Base-by-base conservation (phyloP, 1,139 yeast genomes). In the Diutina siamensis region DNA sequence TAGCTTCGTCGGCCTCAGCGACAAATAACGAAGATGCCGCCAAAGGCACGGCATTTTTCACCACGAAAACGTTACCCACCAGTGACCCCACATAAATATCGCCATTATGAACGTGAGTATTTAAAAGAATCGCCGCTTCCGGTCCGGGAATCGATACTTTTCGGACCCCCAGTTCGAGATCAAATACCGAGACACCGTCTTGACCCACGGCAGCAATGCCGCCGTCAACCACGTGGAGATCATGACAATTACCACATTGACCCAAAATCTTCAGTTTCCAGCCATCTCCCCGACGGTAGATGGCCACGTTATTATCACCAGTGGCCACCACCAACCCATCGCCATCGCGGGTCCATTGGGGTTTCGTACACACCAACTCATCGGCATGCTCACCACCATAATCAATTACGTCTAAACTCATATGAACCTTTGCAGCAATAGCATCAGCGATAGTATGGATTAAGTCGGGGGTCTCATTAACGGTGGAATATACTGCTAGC, bases 401-500 rank as follows among this genome's bases (percentile, higher is more conserved):
- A 46, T 57, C 75, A 12, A 72, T 57, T 20, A 56, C 57, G 40
- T 68, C 74, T 49, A 63, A 54, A 1, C 74, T 67, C 3, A 65
- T 56, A 48, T 64, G 56, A 12, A 62, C 56, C 48, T 68, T 70
- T 3, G 50, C 45, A 2, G 69, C 64, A 20, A 76, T 57, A 33
- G 64, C 64, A 22, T 66, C 69, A 2, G 64, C 56, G 15, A 83
- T 58, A 1, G 73, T 67, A 44, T 75, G 64, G 12, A 65, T 51
- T 44, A 67, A 54, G 40, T 55, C 59, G 10, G 71, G 71, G 21
- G 53, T 53, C 52, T 70, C 75, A 49, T 68, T 68, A 38, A 62
- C 71, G 32, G 83, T 72, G 0, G 87, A 80, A 56, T 72, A 85
- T 42, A 92, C 65, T 41, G 76, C 73, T 22, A 87, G 63, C 36